A percentile compares a stretch with the other conserved stretches of the same genome.
These are phyloP conservation scores for Aureobasidium sp. DNA, from an alignment of 2,329 filamentous ascomycete species.

Conservation along the genomic window DNA sequence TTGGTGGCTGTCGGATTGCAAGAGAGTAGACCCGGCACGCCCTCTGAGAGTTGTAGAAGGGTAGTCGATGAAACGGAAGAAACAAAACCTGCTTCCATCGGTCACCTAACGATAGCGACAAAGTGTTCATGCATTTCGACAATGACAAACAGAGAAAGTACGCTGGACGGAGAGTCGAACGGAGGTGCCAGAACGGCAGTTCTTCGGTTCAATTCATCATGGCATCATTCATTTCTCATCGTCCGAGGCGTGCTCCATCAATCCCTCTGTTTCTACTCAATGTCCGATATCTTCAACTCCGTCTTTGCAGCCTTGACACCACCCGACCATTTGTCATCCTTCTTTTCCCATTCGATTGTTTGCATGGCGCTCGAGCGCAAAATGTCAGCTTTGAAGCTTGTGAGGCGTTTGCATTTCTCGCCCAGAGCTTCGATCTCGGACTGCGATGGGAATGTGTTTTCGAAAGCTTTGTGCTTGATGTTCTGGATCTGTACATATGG, in stretches of 20 bases:
- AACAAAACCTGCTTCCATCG: not conserved
- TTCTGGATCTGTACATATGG: slow-evolving; percentile 17
- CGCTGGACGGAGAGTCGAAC: too few species aligned
- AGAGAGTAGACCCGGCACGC: not conserved
- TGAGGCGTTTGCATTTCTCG: slow-evolving; percentile 30
- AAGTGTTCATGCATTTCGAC: not conserved
- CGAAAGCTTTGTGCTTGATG: slow-evolving; percentile 26
- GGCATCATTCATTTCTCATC: not conserved
- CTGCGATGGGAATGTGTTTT: slow-evolving; percentile 29
- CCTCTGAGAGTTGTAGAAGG: not conserved
- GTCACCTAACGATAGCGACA: not conserved
- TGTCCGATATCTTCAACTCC: not conserved
- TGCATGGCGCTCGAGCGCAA: slow-evolving; percentile 30
- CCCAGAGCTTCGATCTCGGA: slow-evolving; percentile 31
- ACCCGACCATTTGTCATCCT: slow-evolving; percentile 28
- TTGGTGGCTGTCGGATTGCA: not conserved
- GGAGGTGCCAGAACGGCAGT: not conserved
- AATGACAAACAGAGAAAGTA: too few species aligned
- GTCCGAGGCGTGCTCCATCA: too few species aligned
- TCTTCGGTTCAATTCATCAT: not conserved
- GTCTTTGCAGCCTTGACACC: slow-evolving; percentile 19
- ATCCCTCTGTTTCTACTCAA: not conserved
- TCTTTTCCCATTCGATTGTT: slow-evolving; percentile 29
- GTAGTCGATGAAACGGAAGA: not conserved
- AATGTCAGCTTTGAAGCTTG: slow-evolving; percentile 32